These are phyloP conservation scores for Lavandula angustifolia DNA, from an alignment of 257 asterid species.

Conservation along the genomic window DNA sequence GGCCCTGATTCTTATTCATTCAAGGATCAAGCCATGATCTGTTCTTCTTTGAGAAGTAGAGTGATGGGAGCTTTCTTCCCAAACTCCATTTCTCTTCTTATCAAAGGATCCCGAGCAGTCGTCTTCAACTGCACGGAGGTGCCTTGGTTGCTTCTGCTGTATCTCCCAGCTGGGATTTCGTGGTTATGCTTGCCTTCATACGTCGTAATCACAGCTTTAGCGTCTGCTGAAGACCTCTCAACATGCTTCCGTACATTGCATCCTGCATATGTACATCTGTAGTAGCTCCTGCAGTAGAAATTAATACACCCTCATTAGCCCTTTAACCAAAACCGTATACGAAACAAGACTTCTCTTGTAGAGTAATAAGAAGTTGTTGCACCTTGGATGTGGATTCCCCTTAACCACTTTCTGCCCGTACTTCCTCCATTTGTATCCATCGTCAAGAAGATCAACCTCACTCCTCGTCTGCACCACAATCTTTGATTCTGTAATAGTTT, in stretches of 20 bases:
- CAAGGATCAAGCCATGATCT: conserved; percentile 44
- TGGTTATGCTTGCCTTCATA: conserved; percentile 91
- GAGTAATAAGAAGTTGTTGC: conserved; percentile 4
- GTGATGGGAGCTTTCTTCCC: conserved; percentile 43
- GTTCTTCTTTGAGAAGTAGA: conserved; percentile 61
- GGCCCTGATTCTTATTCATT: not conserved
- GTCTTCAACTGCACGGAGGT: conserved; percentile 34
- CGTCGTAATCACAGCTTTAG: conserved; percentile 81
- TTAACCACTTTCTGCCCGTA: conserved; percentile 94
- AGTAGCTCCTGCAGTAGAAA: conserved; percentile 70
- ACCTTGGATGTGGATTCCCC: conserved; percentile 94
- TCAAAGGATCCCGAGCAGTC: conserved; percentile 36
- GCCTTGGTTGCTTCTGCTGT: conserved; percentile 35
- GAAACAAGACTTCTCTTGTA: not conserved
- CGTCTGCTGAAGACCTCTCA: conserved; percentile 83
- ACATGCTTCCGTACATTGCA: conserved; percentile 95
- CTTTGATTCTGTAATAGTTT: conserved; percentile 78
- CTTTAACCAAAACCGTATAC: not conserved
- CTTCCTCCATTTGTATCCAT: conserved; percentile 91
- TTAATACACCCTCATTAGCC: not conserved
- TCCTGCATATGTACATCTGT: conserved; percentile 79
- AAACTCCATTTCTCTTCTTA: conserved; percentile 40
- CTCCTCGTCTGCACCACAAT: conserved; percentile 92
- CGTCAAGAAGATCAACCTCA: conserved; percentile 88
- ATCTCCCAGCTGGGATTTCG: conserved; percentile 63